phyloP scores from a whole-genome alignment of 1,139 yeast species.

The Magnusiomyces paraingens region DNA sequence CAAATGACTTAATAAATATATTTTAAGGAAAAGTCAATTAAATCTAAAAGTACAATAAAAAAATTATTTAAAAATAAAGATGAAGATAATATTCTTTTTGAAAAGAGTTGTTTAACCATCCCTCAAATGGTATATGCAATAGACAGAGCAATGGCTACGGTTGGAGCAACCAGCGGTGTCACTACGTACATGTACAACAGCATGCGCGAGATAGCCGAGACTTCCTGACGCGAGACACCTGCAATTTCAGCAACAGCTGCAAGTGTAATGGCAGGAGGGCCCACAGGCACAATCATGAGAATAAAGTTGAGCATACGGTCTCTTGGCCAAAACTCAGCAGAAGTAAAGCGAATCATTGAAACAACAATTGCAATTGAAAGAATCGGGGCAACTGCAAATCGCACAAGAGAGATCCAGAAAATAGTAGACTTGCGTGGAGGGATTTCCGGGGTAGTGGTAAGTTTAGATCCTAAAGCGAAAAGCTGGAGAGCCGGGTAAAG shows the following conservation, averaged over 20 bases:
- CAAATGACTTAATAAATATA: no score
- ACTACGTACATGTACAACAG: conserved; percentile 19
- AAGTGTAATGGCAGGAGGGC: conserved; percentile 24
- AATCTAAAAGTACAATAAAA: no score
- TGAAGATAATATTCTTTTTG: no score
- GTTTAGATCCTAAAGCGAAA: conserved; percentile 22
- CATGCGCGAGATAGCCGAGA: conserved; percentile 20
- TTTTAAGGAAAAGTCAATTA: no score
- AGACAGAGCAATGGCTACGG: conserved; percentile 19
- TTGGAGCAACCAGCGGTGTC: conserved; percentile 22
- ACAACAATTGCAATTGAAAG: conserved; percentile 17
- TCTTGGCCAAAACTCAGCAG: conserved; percentile 18
- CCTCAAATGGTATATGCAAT: conserved; percentile 13
- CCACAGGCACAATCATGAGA: conserved; percentile 22
- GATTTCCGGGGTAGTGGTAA: conserved; percentile 17
- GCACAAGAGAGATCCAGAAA: conserved; percentile 14
- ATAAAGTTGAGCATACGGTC: conserved; percentile 21
- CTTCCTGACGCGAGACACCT: conserved; percentile 18
- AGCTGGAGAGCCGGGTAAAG: conserved; percentile 23
- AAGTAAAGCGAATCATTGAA: conserved; percentile 12
- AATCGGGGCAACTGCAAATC: conserved; percentile 18
- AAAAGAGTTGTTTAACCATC: no score
- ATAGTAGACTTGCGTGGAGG: conserved; percentile 18
- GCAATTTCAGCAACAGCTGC: conserved; percentile 25
- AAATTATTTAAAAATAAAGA: no score